Evolutionary conservation across 176 grass and related monocot species (phyloP), one percentile per base, ranked within the genome.

Genomic region (Urochloa ruziziensis): DNA sequence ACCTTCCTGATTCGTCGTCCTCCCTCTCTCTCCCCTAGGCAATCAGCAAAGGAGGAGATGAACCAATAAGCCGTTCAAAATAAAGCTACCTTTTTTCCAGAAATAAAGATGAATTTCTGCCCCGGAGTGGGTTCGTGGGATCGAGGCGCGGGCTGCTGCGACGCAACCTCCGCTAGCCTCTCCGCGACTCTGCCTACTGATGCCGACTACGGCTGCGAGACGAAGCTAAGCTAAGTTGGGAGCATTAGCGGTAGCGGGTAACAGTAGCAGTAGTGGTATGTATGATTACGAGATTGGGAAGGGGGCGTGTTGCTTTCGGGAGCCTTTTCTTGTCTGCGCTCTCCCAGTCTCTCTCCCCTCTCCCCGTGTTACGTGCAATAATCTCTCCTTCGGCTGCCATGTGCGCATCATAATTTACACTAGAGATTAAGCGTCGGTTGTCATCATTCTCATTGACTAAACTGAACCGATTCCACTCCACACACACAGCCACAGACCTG

Each of bases 221-320:
- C 21, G 57, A 51, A 51, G 67, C 54, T 71, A 80, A 48, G 52
- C 40, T n/a, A n/a, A n/a, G n/a, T n/a, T 18, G 27, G 14, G 25
- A 28, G 71, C 67, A 75, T 75, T 67, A 67, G 21, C 1, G 78
- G 68, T n/a, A n/a, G n/a, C n/a, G 32, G 4, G 77, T 49, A 24
- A 65, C 77, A 74, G 70, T 56, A 4, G 61, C 21, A 1, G 62
- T 32, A 28, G 62, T 12, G 57, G 58, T 61, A 17, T n/a, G n/a
- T n/a, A n/a, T 64, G 62, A 53, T 79, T 64, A 51, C 44, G 57
- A 86, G 57, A 86, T 80, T 73, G 67, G 76, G 57, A 80, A 7
- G 67, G 57, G 62, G 54, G 34, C 69, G 57, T 35, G 48, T 75
- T 82, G 70, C 78, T 87, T 81, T 87, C 69, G 69, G n/a, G 36